These are phyloP conservation scores for Podaxis rugospora DNA, from an alignment of 768 basidiomycete genomes.

Conservation along the genomic window DNA sequence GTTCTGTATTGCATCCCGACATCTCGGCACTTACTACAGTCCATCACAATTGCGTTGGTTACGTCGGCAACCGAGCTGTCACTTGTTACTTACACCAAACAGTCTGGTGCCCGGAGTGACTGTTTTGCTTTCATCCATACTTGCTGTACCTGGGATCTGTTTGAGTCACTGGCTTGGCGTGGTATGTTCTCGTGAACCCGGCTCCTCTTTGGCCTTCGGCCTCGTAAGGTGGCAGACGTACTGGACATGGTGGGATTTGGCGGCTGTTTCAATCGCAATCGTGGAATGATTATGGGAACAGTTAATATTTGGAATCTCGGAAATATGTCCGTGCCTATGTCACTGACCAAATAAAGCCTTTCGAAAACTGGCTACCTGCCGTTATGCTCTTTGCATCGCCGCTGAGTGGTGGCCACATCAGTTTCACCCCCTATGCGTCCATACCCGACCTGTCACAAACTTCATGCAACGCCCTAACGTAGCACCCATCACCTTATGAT, in stretches of 20 bases:
- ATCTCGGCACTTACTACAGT: not conserved
- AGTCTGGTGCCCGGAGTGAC: not conserved
- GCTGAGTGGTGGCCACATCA: not conserved
- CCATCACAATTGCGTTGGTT: not conserved
- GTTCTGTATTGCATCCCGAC: not conserved
- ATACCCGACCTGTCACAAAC: not conserved
- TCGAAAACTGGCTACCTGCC: too few species aligned
- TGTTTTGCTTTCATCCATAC: too few species aligned
- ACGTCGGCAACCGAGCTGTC: conserved; percentile 6
- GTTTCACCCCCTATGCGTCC: not conserved
- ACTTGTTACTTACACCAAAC: not conserved
- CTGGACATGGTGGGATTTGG: too few species aligned
- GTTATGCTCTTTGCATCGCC: too few species aligned
- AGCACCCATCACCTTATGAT: not conserved
- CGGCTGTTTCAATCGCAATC: not conserved
- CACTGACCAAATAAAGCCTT: not conserved
- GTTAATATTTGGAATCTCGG: not conserved
- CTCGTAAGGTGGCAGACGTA: too few species aligned
- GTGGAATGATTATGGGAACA: not conserved
- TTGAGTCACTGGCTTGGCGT: too few species aligned
- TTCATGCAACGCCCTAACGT: not conserved
- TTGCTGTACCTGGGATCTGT: too few species aligned
- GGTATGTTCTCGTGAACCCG: too few species aligned
- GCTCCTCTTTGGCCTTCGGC: too few species aligned
- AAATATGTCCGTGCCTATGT: not conserved